Conservation (phyloP, 345 rosid genomes). For the Cardamine resedifolia region DNA sequence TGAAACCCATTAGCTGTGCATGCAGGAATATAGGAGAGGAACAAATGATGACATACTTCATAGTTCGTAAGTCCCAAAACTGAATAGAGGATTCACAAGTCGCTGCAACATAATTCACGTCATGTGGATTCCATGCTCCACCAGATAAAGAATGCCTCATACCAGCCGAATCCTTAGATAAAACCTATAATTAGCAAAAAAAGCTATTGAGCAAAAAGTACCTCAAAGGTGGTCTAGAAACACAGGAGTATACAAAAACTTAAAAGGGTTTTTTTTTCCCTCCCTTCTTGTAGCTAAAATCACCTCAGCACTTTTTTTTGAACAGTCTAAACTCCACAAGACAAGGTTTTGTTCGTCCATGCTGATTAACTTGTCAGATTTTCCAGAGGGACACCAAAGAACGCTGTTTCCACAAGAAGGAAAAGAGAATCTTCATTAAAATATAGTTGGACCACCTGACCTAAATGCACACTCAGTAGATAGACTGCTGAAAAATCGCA, state of each 20-base stretch:
- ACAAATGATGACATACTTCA: slow-evolving; percentile 57
- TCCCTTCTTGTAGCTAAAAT: slow-evolving; percentile 1
- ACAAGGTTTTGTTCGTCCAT: slow-evolving; percentile 74
- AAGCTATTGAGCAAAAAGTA: not conserved
- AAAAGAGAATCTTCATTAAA: not conserved
- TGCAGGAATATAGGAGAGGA: not conserved
- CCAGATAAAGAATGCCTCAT: slow-evolving; percentile 75
- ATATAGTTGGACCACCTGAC: not conserved
- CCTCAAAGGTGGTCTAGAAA: not conserved
- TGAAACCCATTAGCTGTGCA: not conserved
- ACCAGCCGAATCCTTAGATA: slow-evolving; percentile 78
- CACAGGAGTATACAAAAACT: not conserved
- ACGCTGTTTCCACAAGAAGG: slow-evolving; percentile 43
- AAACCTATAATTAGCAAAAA: slow-evolving; percentile 45
- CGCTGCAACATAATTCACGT: slow-evolving; percentile 69
- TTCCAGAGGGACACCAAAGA: slow-evolving; percentile 85
- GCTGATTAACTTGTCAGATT: slow-evolving; percentile 77
- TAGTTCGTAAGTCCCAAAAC: slow-evolving; percentile 82
- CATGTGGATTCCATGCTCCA: slow-evolving; percentile 97
- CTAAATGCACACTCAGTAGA: not conserved
- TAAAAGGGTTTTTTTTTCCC: not conserved
- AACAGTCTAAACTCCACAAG: slow-evolving; percentile 76
- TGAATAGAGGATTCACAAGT: slow-evolving; percentile 87
- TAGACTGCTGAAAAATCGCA: not conserved
- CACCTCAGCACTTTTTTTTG: slow-evolving; percentile 75